Evolutionary conservation across 345 rosid genomes (phyloP), one percentile per base, ranked within the genome.

Genomic region (Gossypium mustelinum): DNA sequence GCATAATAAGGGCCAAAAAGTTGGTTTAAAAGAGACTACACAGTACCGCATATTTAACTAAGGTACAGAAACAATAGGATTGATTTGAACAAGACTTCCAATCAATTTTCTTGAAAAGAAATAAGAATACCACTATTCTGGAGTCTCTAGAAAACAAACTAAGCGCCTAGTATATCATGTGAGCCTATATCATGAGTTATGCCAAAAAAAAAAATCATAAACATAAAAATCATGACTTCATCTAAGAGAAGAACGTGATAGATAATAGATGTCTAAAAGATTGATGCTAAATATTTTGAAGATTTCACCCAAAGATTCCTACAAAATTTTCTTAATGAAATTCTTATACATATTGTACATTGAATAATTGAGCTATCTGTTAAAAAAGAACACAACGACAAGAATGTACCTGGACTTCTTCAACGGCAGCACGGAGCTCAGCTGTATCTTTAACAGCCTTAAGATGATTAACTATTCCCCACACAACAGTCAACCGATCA

Each of bases 351-450:
- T 13, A 60, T 59, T 59, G n/a, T 2, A 59, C 20, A 7, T 59
- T 27, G 14, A 1, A 12, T 7, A 29, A 13, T 7, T 13, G 41
- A 61, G 39, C 66, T 57, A 13, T 61, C 43, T 5, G 16, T 6
- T 27, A 29, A 29, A 6, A 27, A 10, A 61, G 18, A 27, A 34
- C 20, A 62, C 8, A 62, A 72, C 47, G 24, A 43, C 12, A 16
- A 11, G 0, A 43, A 70, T 29, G 29, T 48, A 92, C 97, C 92
- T 94, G 98, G 78, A 94, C 97, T 78, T 94, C 97, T 79, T 90
- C 97, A 66, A 94, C 87, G 55, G 98, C 97, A 68, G 94, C 79
- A 76, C 98, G 94, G 73, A 94, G 92, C 80, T 94, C 97, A 4
- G 88, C 54, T 2, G 93, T 83, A 75, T 94, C 98, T 89, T 88